Evolutionary conservation across 192 early-diverging fungal genomes (phyloP).

Genomic region (Kappamyces sp.): DNA sequence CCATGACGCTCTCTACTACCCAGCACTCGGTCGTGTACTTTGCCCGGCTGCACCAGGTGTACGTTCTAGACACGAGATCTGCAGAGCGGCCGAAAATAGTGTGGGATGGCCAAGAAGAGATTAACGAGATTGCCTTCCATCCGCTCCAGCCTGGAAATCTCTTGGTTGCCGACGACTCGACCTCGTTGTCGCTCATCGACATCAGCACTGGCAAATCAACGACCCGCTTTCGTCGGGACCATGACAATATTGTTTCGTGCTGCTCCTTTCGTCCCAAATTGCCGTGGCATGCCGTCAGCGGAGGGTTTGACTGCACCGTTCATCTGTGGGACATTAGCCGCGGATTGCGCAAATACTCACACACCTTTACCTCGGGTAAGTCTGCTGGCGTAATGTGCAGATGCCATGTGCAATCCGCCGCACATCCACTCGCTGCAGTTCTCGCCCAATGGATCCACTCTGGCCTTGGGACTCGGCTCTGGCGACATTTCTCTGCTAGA

Average conservation of each 20-base stretch:
- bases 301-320: slow-evolving; percentile 12
- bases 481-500: not conserved
- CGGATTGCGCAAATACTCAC: not conserved
- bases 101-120: not conserved
- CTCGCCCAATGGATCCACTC: slow-evolving; percentile 1
- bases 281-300: slow-evolving; percentile 6
- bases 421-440: slow-evolving; percentile 5
- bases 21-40: too few relatives aligned
- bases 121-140: slow-evolving; percentile 7
- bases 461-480: slow-evolving; percentile 3
- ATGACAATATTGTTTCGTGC: slow-evolving; percentile 14
- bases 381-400: not conserved
- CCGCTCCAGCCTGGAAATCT: not conserved
- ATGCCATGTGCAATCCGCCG: slow-evolving; percentile 3
- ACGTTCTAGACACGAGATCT: too few relatives aligned
- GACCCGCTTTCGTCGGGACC: not conserved
- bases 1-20: too few relatives aligned
- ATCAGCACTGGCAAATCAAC: slow-evolving; percentile 1
- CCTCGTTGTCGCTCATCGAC: not conserved
- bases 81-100: too few relatives aligned
- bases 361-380: not conserved
- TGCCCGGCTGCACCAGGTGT: too few relatives aligned
- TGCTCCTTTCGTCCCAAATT: slow-evolving; percentile 5
- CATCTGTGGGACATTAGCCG: slow-evolving; percentile 9
- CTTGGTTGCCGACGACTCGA: slow-evolving; percentile 1